Percentiles rank a stretch among this genome's conserved stretches.
These are phyloP conservation scores for Aspergillus asperescens DNA, from an alignment of 495 filamentous ascomycete species.

Conservation along the genomic window DNA sequence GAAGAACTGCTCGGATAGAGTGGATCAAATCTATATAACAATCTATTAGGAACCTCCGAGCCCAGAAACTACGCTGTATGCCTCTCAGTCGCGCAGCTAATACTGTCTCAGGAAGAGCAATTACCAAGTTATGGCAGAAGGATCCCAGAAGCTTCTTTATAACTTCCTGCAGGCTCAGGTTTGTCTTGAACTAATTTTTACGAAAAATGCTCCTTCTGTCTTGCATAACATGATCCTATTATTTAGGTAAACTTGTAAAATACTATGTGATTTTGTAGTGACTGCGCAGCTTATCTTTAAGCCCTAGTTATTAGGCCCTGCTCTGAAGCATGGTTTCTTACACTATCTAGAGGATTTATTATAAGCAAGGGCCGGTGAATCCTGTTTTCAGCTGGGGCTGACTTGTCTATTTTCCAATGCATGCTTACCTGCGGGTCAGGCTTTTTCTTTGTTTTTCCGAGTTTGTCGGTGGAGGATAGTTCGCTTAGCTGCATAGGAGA, in stretches of 20 bases:
- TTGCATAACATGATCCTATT: not conserved
- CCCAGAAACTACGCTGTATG: not conserved
- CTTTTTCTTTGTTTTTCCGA: no score
- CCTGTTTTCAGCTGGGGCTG: no score
- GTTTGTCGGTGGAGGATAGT: no score
- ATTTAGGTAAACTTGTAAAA: not conserved
- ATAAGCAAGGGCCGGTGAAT: not conserved
- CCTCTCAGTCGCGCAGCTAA: not conserved
- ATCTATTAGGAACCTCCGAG: not conserved
- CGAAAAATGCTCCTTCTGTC: not conserved
- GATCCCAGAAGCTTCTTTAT: not conserved
- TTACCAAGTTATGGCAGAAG: not conserved
- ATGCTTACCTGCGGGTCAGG: no score
- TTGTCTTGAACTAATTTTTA: not conserved
- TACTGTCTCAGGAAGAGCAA: not conserved
- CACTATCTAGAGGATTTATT: not conserved
- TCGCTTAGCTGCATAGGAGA: no score
- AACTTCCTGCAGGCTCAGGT: not conserved
- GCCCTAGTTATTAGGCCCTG: not conserved
- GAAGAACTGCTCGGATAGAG: no score
- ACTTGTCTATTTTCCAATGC: no score
- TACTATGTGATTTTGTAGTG: not conserved
- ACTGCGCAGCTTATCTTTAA: not conserved
- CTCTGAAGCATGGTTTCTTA: not conserved
- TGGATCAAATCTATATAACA: not conserved